phyloP scores from a whole-genome alignment of 2,329 filamentous ascomycete species.

The Aspergillus sp. region DNA sequence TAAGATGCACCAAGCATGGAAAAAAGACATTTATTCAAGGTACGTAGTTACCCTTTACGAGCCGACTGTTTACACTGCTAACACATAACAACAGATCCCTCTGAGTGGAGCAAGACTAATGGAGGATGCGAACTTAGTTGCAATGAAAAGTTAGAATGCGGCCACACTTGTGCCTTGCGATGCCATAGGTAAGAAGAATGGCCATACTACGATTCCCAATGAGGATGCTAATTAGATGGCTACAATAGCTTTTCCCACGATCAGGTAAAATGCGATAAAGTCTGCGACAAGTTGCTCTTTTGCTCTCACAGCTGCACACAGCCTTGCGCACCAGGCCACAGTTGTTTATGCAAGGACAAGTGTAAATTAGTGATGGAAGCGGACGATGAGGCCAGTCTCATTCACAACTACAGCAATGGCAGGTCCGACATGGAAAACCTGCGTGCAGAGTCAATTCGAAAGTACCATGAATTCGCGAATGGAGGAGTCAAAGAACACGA shows the following conservation, averaged over 20 bases:
- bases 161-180: slow-evolving; percentile 47
- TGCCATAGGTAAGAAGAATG: slow-evolving; percentile 47
- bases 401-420: too few species aligned
- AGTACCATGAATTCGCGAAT: slow-evolving; percentile 25
- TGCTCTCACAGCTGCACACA: slow-evolving; percentile 37
- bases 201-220: neutral
- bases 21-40: slow-evolving; percentile 47
- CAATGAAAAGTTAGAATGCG: slow-evolving; percentile 41
- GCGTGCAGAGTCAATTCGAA: slow-evolving; percentile 4
- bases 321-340: slow-evolving; percentile 21
- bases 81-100: slow-evolving; percentile 31
- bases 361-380: neutral
- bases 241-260: slow-evolving; percentile 33
- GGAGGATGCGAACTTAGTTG: slow-evolving; percentile 53
- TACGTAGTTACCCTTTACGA: slow-evolving; percentile 12
- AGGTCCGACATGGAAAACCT: slow-evolving; percentile 1
- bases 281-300: slow-evolving; percentile 27
- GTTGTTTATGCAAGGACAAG: slow-evolving; percentile 23
- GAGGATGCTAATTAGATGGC: slow-evolving; percentile 3
- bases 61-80: neutral
- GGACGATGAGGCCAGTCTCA: neutral
- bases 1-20: slow-evolving; percentile 60
- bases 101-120: slow-evolving; percentile 50
- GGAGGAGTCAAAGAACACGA: slow-evolving; percentile 26
- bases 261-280: slow-evolving; percentile 27